Conservation (phyloP, 2,329 filamentous ascomycete genomes). For the Mycosphaerelloides madeirae region DNA sequence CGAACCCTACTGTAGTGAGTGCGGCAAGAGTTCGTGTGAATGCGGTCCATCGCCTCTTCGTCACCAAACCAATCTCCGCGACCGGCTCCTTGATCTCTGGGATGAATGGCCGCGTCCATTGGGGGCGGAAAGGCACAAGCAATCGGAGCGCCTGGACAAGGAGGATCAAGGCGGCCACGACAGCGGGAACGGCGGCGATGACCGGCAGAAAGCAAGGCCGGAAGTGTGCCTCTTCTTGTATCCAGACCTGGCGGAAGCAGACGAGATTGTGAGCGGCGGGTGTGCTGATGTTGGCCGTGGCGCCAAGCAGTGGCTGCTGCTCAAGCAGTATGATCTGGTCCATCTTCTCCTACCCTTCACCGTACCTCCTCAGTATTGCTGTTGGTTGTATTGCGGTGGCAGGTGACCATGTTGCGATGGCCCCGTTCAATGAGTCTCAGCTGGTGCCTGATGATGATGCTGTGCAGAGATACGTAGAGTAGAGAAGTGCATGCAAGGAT, state of each 20-base stretch:
- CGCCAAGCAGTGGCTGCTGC: not conserved
- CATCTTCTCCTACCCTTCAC: not conserved
- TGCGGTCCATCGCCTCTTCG: conserved; percentile 27
- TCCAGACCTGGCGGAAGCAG: conserved; percentile 30
- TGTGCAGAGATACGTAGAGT: too few relatives aligned
- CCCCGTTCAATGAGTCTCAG: not conserved
- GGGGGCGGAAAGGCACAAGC: conserved; percentile 33
- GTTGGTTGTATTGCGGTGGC: not conserved
- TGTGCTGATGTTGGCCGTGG: not conserved
- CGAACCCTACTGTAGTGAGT: conserved; percentile 15
- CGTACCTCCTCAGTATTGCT: not conserved
- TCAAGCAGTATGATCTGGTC: conserved; percentile 2
- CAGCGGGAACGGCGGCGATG: conserved; percentile 35
- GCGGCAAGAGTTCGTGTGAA: conserved; percentile 17
- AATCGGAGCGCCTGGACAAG: conserved; percentile 34
- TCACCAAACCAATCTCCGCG: conserved; percentile 28
- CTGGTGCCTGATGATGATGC: not conserved
- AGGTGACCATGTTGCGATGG: not conserved
- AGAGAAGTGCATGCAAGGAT: too few relatives aligned
- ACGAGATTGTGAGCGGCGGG: not conserved
- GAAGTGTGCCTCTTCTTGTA: conserved; percentile 36
- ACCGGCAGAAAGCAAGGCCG: conserved; percentile 39
- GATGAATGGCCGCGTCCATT: conserved; percentile 52
- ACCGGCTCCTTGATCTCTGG: conserved; percentile 33
- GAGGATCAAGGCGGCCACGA: conserved; percentile 35